These are phyloP conservation scores for Echinochloa phyllopogon DNA, from an alignment of 176 grass and related monocot species.

Conservation along the genomic window DNA sequence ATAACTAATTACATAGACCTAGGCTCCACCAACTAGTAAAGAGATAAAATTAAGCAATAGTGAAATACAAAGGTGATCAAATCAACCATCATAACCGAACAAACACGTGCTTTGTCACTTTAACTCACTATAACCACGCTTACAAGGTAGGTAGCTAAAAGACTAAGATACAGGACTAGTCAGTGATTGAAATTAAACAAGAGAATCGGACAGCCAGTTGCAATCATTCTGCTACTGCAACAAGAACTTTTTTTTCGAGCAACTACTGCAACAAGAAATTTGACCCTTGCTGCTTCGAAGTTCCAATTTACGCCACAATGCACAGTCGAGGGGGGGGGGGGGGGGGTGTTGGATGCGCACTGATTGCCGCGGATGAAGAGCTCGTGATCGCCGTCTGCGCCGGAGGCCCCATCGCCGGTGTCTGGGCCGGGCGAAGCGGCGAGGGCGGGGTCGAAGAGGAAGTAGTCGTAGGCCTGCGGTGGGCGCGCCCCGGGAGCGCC, in stretches of 20 bases:
- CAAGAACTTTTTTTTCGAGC: slow-evolving; percentile 6
- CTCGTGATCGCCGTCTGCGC: slow-evolving; percentile 84
- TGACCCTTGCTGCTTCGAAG: background rate
- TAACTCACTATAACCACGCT: background rate
- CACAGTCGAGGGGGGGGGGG: background rate
- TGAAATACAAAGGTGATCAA: background rate
- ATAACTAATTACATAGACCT: background rate
- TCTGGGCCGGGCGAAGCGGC: slow-evolving; percentile 44
- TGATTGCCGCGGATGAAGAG: slow-evolving; percentile 90
- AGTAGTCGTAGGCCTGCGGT: slow-evolving; percentile 70
- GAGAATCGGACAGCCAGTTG: background rate
- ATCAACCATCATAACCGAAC: slow-evolving; percentile 12
- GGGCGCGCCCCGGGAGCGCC: slow-evolving; percentile 39
- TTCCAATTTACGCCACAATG: background rate
- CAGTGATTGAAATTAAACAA: slow-evolving; percentile 6
- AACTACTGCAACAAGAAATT: background rate
- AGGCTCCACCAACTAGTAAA: background rate
- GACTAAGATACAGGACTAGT: background rate
- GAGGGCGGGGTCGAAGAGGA: slow-evolving; percentile 73
- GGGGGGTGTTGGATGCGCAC: slow-evolving; percentile 29
- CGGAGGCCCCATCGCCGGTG: slow-evolving; percentile 37
- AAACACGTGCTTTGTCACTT: background rate
- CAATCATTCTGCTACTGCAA: background rate
- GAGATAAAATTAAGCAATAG: background rate
- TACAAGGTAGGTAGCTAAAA: background rate